Conservation (phyloP, 2,329 filamentous ascomycete species). For the Penicillium glabrum region DNA sequence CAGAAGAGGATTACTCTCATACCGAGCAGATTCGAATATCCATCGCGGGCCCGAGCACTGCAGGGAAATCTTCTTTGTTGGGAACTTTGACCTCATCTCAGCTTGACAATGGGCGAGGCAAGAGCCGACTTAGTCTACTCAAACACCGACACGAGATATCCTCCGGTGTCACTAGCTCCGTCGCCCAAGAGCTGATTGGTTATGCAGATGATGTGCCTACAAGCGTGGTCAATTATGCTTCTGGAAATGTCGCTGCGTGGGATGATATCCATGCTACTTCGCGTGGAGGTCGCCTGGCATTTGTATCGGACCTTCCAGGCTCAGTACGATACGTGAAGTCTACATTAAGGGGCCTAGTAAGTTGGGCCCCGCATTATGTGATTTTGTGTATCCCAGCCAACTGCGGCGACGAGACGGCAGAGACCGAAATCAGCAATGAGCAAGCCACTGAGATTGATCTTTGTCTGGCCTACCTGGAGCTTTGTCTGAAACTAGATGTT, state of each 20-base stretch:
- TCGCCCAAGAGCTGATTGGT: constrained; percentile 89
- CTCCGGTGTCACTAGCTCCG: constrained; percentile 89
- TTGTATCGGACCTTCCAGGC: constrained; percentile 89
- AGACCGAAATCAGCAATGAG: constrained; percentile 22
- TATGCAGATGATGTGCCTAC: constrained; percentile 54
- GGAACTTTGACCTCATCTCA: constrained; percentile 85
- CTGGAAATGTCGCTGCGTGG: constrained; percentile 87
- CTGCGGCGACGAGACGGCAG: constrained; percentile 53
- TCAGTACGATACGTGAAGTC: constrained; percentile 87
- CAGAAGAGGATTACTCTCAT: constrained; percentile 43
- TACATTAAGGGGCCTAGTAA: constrained; percentile 83
- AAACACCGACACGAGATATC: constrained; percentile 92
- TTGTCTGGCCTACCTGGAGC: constrained; percentile 74
- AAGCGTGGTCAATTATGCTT: constrained; percentile 72
- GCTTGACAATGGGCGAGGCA: constrained; percentile 88
- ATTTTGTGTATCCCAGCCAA: constrained; percentile 84
- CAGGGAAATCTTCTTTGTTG: constrained; percentile 87
- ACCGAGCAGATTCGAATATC: constrained; percentile 82
- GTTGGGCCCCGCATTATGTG: constrained; percentile 95
- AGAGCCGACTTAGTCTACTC: constrained; percentile 81
- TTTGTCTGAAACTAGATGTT: constrained; percentile 77
- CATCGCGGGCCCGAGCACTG: constrained; percentile 82
- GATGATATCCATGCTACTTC: constrained; percentile 85
- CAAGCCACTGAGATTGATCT: constrained; percentile 62
- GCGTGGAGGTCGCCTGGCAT: constrained; percentile 71